These are phyloP conservation scores for Penicillium sp. DNA, from an alignment of 2,329 filamentous ascomycete genomes.

Conservation along the genomic window DNA sequence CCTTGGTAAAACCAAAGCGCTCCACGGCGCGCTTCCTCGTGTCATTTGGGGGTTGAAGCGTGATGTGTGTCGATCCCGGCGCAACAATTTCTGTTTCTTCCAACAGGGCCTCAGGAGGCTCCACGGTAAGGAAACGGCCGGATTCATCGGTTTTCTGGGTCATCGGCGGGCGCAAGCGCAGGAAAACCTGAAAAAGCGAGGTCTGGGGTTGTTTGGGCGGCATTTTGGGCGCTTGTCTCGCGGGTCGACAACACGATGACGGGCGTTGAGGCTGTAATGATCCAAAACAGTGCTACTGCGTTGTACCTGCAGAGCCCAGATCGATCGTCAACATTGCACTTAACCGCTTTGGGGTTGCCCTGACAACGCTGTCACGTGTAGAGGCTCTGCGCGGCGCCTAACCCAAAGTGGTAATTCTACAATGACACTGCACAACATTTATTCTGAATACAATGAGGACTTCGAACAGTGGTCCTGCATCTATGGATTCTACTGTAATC, in stretches of 20 bases:
- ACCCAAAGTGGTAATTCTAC: too few species aligned
- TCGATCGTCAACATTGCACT: constrained; percentile 3
- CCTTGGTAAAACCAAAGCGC: constrained; percentile 89
- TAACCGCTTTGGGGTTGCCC: constrained; percentile 7
- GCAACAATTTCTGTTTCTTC: constrained; percentile 31
- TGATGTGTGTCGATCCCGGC: constrained; percentile 65
- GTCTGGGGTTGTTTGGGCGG: constrained; percentile 51
- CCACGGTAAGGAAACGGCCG: constrained; percentile 77
- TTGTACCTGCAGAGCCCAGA: constrained; percentile 4
- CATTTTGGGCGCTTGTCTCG: constrained; percentile 15
- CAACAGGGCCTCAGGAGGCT: constrained; percentile 50
- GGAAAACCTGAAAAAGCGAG: constrained; percentile 84
- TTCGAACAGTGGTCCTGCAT: too few species aligned
- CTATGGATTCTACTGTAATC: too few species aligned
- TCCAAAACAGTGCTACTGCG: neutral
- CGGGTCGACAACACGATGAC: neutral
- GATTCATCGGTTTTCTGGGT: constrained; percentile 42
- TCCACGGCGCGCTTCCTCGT: constrained; percentile 83
- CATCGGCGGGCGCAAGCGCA: constrained; percentile 74
- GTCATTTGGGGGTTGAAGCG: constrained; percentile 78
- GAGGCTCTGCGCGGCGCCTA: neutral
- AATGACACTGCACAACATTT: too few species aligned
- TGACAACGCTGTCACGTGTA: constrained; percentile 2
- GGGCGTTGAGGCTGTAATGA: neutral
- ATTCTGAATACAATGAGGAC: neutral